Percentiles rank a stretch among this genome's conserved stretches.
Conservation (phyloP, 2,329 filamentous ascomycete genomes). For the Claviceps sp. region DNA sequence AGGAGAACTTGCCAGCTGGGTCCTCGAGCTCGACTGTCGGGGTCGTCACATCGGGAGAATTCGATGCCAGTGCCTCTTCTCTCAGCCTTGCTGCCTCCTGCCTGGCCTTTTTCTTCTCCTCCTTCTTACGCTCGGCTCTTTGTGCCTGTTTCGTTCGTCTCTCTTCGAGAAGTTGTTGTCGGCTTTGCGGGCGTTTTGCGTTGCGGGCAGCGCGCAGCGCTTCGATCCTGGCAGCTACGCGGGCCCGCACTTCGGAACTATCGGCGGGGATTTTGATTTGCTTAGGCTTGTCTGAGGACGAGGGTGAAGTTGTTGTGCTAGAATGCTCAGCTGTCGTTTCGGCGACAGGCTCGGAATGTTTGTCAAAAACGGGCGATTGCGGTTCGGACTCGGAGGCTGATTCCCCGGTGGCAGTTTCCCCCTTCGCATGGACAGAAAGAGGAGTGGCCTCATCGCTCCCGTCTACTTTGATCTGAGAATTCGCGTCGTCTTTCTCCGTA, state of each 20-base stretch:
- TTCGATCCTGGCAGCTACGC: slow-evolving; percentile 72
- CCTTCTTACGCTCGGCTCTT: slow-evolving; percentile 79
- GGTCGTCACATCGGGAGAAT: slow-evolving; percentile 47
- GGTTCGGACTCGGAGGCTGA: slow-evolving; percentile 39
- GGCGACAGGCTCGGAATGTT: slow-evolving; percentile 24
- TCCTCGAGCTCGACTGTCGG: slow-evolving; percentile 38
- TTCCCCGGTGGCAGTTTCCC: slow-evolving; percentile 30
- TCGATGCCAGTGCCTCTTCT: slow-evolving; percentile 49
- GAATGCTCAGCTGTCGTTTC: slow-evolving; percentile 31
- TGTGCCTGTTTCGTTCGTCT: slow-evolving; percentile 77
- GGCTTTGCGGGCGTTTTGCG: slow-evolving; percentile 69
- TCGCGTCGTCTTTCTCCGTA: slow-evolving; percentile 4
- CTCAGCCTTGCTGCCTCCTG: slow-evolving; percentile 61
- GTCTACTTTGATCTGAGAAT: slow-evolving; percentile 6
- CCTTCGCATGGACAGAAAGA: slow-evolving; percentile 18
- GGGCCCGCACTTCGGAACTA: slow-evolving; percentile 60
- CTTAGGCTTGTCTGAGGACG: slow-evolving; percentile 52
- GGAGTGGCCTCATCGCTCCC: slow-evolving; percentile 8
- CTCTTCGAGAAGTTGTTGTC: slow-evolving; percentile 84
- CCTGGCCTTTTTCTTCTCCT: slow-evolving; percentile 62
- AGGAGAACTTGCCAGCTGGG: slow-evolving; percentile 60
- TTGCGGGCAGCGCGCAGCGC: slow-evolving; percentile 75
- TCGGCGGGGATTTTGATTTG: slow-evolving; percentile 56
- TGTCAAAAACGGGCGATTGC: slow-evolving; percentile 44
- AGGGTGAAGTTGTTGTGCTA: slow-evolving; percentile 53